Evolutionary conservation across 768 basidiomycete species (phyloP), one percentile per base, ranked within the genome.

Genomic region (Chalciporus pseudorubinellus): DNA sequence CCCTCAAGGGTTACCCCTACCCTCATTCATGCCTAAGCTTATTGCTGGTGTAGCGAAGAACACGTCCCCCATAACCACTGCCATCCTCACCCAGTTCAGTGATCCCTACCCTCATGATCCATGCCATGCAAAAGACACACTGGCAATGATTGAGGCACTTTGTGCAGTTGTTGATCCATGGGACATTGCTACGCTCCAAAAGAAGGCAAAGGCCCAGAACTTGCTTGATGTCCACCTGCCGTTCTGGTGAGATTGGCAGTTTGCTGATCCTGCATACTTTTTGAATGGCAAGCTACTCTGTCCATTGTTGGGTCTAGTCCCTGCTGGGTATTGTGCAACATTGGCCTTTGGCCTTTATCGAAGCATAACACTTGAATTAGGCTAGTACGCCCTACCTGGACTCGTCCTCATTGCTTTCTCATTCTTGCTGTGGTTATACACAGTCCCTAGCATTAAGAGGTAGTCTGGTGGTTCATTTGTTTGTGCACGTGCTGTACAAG

Each of bases 101-200:
- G 39, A 39, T 39, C 14, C n/a, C 18, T 16, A 16, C 20, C 39
- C n/a, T 10, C 39, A 39, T 18, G 39, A 39, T 2, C 54, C 48
- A 21, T 51, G 50, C 14, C 39, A 48, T 3, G 49, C 41, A 1
- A 26, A 1, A 11, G 5, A 45, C 29, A 61, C 48, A 5, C 56
- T 56, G 21, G 6, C 33, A 2, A 11, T 14, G 2, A 56, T 56
- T 8, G 26, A 20, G 21, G 13, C 31, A 4, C 19, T 56, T 20
- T 39, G 59, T 26, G 10, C 31, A 11, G 14, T 36, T 11, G 50
- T 55, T 5, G 36, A 67, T 48, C 65, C 64, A 21, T 59, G 57
- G 60, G 52, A 68, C 22, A 22, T 72, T 16, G 42, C 54, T 14
- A 40, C 39, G 2, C 72, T 67, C 59, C 50, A 58, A n/a, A 4